Base-by-base conservation (phyloP, 371 early-diverging fungal genomes). In the Mortierella sp. region DNA sequence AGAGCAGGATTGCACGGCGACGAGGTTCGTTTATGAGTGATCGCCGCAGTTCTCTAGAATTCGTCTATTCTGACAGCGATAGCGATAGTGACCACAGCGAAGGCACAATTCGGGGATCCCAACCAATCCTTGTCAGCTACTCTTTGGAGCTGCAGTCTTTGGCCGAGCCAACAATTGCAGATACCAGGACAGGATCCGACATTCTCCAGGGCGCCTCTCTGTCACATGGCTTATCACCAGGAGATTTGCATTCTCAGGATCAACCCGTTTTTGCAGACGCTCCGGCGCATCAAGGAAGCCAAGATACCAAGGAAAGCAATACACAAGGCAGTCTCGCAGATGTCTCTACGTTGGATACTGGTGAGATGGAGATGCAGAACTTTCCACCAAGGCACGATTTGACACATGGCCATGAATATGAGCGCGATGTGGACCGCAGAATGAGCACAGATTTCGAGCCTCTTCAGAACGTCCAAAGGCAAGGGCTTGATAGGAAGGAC, bases 71-170 rank as follows among this genome's bases (percentile, higher is more conserved):
- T 3, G 64, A 62, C 7, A 38, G 19, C 5, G 61, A 62, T 4
- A 38, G 19, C 5, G 61, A 62, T 18, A 27, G 38, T 21, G 66
- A 58, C 19, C 41, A 46, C 38, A 62, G 63, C 38, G 56, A 61
- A 18, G 41, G 21, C n/a, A 46, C 52, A 0, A 30, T 67, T 5
- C 53, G 59, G 8, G 48, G 24, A 9, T 38, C 24, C 1, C 53
- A 26, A 13, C 2, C 45, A 19, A 8, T 8, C 16, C 6, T 34
- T 2, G 14, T 27, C 28, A 50, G 51, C 45, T 43, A 14, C 45
- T 43, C 54, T 46, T 21, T 24, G 55, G 14, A n/a, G 23, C 34
- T 34, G 34, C 7, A 34, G 10, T 34, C 34, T 10, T 34, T 10
- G n/a, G 46, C 16, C 12, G 46, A 46, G 12, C 46, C 34, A 31